Base-by-base conservation (phyloP, 768 basidiomycete genomes). In the Terana coerulea region DNA sequence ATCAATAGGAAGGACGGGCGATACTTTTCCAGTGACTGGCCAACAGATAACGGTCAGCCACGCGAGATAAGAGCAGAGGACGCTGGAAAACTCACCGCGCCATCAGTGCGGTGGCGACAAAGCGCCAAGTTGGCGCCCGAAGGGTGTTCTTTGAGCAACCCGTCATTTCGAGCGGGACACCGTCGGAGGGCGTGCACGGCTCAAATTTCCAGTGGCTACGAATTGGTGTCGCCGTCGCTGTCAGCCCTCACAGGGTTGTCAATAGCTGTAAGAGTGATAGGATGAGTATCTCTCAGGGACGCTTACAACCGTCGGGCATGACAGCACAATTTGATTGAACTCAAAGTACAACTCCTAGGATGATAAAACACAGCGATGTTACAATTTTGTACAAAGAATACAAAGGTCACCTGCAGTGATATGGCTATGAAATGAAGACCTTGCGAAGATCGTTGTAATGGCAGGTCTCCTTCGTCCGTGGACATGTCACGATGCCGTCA, bases 381-480 rank as follows among this genome's bases (percentile, higher is more conserved):
- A 56, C 21, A 53, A 22, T 33, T 22, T 44, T 28, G 25, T 48
- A 47, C 47, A 52, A n/a, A 29, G 19, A 39, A 26, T 44, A 44
- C 33, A 34, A 40, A 34, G 34, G 33, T 49, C 51, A 52, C 52
- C 46, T 45, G n/a, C n/a, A 43, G 19, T 39, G 26, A 30, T 75
- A 94, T 50, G 91, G 91, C 75, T 70, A 95, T 48, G 92, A 92
- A 53, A 98, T 89, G 67, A 87, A 97, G 15, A 98, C 95, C 69
- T 95, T 97, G 59, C 82, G 78, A 48, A 98, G 70, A 19, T 79
- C 78, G 9, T 69, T 67, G 59, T 89, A 86, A 26, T 79, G 72
- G 61, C 83, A 91, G 10, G 72, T 74, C 46, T 79, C 70, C 34
- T 78, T 79, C 1, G 91, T 86, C 28, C 85, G 75, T 2, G 93